A percentile compares a stretch with the other conserved stretches of the same genome.
phyloP scores from a whole-genome alignment of 108 stramenopile genomes.

The Cylindrotheca fusiformis region DNA sequence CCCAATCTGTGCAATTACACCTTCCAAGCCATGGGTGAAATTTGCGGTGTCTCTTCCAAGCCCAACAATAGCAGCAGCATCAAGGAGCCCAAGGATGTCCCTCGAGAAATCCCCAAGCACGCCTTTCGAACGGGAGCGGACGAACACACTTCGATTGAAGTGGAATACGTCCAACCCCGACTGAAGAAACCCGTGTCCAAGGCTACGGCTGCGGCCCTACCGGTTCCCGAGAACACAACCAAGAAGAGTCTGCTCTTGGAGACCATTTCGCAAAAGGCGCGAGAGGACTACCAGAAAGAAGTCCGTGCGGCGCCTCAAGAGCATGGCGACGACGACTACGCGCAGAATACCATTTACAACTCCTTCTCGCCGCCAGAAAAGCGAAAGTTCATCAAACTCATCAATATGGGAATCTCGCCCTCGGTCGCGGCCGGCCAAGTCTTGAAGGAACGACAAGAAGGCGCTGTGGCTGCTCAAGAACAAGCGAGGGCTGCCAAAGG shows the following conservation, averaged over 20 bases:
- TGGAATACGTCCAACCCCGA: conserved; percentile 57
- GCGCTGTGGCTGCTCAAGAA: background rate
- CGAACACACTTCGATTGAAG: conserved; percentile 70
- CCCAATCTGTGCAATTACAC: conserved; percentile 22
- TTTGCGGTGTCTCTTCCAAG: conserved; percentile 8
- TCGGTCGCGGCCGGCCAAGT: conserved; percentile 28
- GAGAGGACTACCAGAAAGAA: conserved; percentile 11
- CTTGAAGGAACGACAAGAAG: conserved; percentile 33
- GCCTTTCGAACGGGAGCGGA: conserved; percentile 27
- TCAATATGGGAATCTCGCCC: conserved; percentile 64
- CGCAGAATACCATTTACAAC: conserved; percentile 46
- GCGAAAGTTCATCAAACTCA: conserved; percentile 67
- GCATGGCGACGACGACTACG: background rate
- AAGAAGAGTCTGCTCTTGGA: conserved; percentile 9
- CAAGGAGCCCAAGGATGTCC: background rate
- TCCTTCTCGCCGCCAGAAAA: conserved; percentile 65
- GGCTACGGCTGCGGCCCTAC: background rate
- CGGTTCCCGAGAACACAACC: background rate
- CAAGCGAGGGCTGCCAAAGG: background rate
- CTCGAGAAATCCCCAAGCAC: background rate
- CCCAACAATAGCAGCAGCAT: background rate
- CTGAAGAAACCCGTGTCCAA: conserved; percentile 2
- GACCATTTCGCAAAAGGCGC: conserved; percentile 2
- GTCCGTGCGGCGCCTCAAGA: background rate
- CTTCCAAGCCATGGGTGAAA: conserved; percentile 7